These are phyloP conservation scores for Curvularia lunata DNA, from an alignment of 2,329 filamentous ascomycete species.

Conservation along the genomic window DNA sequence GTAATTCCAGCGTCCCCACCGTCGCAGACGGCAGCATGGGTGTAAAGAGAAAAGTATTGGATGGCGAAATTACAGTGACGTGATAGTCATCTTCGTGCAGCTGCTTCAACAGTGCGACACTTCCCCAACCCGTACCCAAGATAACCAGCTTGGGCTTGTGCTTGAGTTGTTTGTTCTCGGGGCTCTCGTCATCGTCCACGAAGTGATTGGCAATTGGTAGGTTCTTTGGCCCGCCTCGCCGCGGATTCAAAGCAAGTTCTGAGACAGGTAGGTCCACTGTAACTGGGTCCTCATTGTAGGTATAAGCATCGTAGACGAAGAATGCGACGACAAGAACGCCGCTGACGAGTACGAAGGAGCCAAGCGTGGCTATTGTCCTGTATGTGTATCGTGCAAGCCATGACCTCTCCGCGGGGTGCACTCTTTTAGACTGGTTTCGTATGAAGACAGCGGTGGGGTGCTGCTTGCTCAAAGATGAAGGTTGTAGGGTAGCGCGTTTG, in stretches of 20 bases:
- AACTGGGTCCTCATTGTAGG: slow-evolving; percentile 76
- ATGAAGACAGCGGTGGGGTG: slow-evolving; percentile 21
- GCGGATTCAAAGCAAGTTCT: slow-evolving; percentile 78
- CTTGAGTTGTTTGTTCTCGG: slow-evolving; percentile 72
- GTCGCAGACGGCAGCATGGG: slow-evolving; percentile 98
- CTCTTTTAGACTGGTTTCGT: slow-evolving; percentile 41
- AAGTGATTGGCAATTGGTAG: slow-evolving; percentile 86
- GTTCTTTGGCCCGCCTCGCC: slow-evolving; percentile 89
- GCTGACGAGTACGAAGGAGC: slow-evolving; percentile 75
- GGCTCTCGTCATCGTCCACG: slow-evolving; percentile 85
- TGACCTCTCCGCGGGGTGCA: slow-evolving; percentile 41
- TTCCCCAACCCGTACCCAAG: slow-evolving; percentile 92
- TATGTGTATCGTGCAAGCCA: slow-evolving; percentile 64
- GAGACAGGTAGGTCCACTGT: slow-evolving; percentile 82
- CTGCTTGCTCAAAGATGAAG: slow-evolving; percentile 26
- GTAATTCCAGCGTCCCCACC: slow-evolving; percentile 89
- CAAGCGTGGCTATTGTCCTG: slow-evolving; percentile 72
- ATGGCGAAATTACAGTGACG: slow-evolving; percentile 90
- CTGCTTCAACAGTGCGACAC: slow-evolving; percentile 88
- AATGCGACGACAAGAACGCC: slow-evolving; percentile 77
- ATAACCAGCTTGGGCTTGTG: slow-evolving; percentile 93
- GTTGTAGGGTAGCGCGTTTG: slow-evolving; percentile 34
- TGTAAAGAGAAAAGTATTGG: slow-evolving; percentile 97
- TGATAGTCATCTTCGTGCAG: slow-evolving; percentile 92
- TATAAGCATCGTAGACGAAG: slow-evolving; percentile 92